phyloP scores from a whole-genome alignment of 768 basidiomycete genomes.

The Erythrobasidium yunnanense region DNA sequence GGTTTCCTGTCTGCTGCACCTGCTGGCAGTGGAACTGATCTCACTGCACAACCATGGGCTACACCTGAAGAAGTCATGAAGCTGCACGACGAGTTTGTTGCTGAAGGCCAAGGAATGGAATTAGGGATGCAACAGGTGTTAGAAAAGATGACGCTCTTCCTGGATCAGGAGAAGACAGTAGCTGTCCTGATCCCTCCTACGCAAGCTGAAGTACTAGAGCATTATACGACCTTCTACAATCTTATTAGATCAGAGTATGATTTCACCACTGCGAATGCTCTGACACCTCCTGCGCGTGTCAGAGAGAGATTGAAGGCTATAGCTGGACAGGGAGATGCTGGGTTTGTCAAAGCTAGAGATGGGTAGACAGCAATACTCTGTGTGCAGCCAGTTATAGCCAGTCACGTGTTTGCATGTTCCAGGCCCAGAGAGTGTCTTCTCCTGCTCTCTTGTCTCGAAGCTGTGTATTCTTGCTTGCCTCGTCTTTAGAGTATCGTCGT shows the following conservation, averaged over 20 bases:
- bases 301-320: constrained; percentile 22
- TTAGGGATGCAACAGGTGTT: constrained; percentile 49
- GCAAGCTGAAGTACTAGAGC: constrained; percentile 54
- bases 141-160: constrained; percentile 58
- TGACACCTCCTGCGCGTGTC: constrained; percentile 6
- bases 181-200: constrained; percentile 66
- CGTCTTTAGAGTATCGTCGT: no score
- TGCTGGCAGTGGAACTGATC: constrained; percentile 31
- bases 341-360: constrained; percentile 5
- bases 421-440: no score
- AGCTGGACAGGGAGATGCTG: not conserved
- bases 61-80: constrained; percentile 48
- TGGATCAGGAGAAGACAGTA: constrained; percentile 68
- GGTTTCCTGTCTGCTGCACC: constrained; percentile 38
- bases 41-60: constrained; percentile 48
- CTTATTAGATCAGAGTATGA: constrained; percentile 47
- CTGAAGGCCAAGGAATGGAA: constrained; percentile 43
- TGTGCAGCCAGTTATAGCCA: no score
- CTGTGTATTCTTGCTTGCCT: no score
- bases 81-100: constrained; percentile 50
- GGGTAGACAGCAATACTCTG: constrained; percentile 3
- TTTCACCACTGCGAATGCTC: constrained; percentile 1
- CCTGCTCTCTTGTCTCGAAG: no score
- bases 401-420: no score
- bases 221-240: constrained; percentile 64